Evolutionary conservation across 164 flowering plant genomes (phyloP).

Genomic region (Buxus sempervirens): DNA sequence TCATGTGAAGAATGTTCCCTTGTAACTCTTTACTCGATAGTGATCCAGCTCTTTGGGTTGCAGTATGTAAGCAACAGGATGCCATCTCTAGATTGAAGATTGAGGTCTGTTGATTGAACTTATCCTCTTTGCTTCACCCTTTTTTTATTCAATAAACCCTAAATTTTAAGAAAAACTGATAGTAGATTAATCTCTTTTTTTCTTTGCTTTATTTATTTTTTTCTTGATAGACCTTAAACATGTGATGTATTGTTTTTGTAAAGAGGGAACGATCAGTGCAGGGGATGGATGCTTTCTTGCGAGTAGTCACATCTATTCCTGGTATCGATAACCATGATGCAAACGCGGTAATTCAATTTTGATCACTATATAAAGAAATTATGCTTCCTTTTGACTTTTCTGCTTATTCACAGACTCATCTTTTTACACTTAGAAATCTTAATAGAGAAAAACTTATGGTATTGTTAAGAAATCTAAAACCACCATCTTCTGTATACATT

Average conservation of each 20-base stretch:
- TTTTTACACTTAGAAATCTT: not conserved
- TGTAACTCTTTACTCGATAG: conserved; percentile 6
- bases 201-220: not conserved
- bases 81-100: conserved; percentile 51
- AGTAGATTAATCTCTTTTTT: too few relatives aligned
- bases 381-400: not conserved
- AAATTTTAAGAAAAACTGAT: too few relatives aligned
- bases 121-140: not conserved
- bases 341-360: conserved; percentile 51
- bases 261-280: conserved; percentile 73
- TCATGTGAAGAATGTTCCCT: not conserved
- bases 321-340: conserved; percentile 84
- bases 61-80: conserved; percentile 75
- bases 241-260: conserved; percentile 9
- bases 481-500: not conserved
- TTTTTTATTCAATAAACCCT: not conserved
- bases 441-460: not conserved
- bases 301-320: conserved; percentile 76
- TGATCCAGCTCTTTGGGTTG: conserved; percentile 12
- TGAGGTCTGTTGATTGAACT: conserved; percentile 54
- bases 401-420: not conserved
- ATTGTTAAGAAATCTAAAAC: not conserved
- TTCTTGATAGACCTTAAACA: conserved; percentile 16
- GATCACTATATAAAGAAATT: not conserved
- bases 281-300: conserved; percentile 55